Percentiles rank a stretch among this genome's conserved stretches.
Evolutionary conservation across 768 basidiomycete species (phyloP).

Genomic region (Hypholoma sublateritium): DNA sequence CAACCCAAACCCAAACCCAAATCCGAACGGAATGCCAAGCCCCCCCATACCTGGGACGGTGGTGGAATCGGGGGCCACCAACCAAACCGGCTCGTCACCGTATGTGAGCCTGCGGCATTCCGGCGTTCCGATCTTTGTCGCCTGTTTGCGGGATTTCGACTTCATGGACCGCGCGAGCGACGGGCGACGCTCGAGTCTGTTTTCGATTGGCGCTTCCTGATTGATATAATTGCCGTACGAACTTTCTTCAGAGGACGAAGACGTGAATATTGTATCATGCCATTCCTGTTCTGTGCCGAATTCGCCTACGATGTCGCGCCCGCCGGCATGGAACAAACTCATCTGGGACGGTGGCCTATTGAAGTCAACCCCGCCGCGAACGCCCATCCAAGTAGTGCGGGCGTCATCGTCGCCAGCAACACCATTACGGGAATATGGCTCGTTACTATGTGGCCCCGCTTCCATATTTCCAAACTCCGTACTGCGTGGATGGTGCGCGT

Average conservation of each 20-base stretch:
- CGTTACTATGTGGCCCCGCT: background rate
- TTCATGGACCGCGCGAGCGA: too few species aligned
- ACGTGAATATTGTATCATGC: slow-evolving; percentile 1
- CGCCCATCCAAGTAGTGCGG: slow-evolving; percentile 21
- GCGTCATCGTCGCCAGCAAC: slow-evolving; percentile 5
- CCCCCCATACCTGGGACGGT: background rate
- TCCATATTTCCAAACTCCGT: too few species aligned
- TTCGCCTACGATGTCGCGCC: background rate
- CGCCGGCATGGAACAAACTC: slow-evolving; percentile 1
- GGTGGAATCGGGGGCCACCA: background rate
- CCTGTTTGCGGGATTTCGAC: too few species aligned
- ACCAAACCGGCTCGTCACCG: too few species aligned
- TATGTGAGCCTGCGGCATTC: too few species aligned
- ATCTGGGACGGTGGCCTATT: slow-evolving; percentile 42
- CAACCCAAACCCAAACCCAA: slow-evolving; percentile 7
- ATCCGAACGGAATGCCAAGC: slow-evolving; percentile 1
- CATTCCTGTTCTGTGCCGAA: background rate
- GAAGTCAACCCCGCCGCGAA: slow-evolving; percentile 34
- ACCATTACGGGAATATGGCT: background rate
- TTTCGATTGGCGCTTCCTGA: background rate
- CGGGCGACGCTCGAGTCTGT: background rate
- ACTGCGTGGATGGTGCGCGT: too few species aligned
- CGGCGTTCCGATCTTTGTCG: too few species aligned
- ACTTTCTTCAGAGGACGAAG: background rate
- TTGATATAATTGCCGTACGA: background rate